Base-by-base conservation (phyloP, 2,329 filamentous ascomycete species). In the Ophiostoma piceae region DNA sequence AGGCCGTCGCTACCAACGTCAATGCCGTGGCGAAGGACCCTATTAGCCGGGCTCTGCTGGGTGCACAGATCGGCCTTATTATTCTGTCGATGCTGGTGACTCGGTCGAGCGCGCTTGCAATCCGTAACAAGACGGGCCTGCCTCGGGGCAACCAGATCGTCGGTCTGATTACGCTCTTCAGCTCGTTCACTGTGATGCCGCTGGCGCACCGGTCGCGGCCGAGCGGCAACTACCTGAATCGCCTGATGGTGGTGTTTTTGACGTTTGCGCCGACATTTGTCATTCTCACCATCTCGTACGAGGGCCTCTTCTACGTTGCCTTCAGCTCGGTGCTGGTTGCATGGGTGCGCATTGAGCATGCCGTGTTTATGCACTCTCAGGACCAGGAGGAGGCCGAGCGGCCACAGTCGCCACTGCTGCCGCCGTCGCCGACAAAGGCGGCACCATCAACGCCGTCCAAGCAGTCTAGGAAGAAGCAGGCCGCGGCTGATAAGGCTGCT, bases 251-350 rank as follows among this genome's bases (percentile, higher is more conserved):
- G 74, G 88, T 97, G 69, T 99, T 98, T 81, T 84, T 99, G 67
- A 91, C 94, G 5, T 98, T 96, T 77, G 91, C 94, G 0, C 95
- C 95, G 0, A 90, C 91, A 1, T 99, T 98, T 79, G 90, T 99
- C 77, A 94, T 99, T 76, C 87, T 99, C 67, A 96, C 94, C 8
- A 97, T 98, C 75, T 97, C 94, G 0, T 99, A 96, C 80, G 95
- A 99, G 79, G 94, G 94, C 0, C 84, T 99, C 1, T 99, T 99
- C 79, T 99, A 98, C 79, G 87, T 97, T 71, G 88, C 90, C 12
- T 99, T 97, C 79, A 93, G 89, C 76, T 82, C 90, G 69, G 91
- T 90, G 29, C 82, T 99, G 5, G 84, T 97, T 68, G 88, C 89
- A 69, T 99, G 95, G 95, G 92, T 97, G 43, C 88, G 89, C n/a